phyloP scores from a whole-genome alignment of 2,329 filamentous ascomycete genomes.

The Helotiales sp. region DNA sequence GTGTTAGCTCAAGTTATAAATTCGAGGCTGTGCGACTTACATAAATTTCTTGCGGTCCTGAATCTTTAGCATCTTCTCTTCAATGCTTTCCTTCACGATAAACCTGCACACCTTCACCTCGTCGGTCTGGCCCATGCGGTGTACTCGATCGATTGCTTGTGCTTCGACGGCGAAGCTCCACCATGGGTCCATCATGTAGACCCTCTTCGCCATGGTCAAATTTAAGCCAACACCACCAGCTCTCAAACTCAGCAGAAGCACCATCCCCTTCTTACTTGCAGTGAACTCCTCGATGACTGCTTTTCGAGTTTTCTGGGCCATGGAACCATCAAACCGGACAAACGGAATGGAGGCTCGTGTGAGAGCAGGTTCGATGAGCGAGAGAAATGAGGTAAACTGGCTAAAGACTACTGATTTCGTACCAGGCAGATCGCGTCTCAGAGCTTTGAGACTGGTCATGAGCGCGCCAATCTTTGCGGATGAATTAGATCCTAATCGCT shows the following conservation, averaged over 20 bases:
- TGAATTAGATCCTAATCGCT: slow-evolving; percentile 67
- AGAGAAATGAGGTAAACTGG: slow-evolving; percentile 95
- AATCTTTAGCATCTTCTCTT: slow-evolving; percentile 91
- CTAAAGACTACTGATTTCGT: slow-evolving; percentile 94
- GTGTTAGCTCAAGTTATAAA: slow-evolving; percentile 25
- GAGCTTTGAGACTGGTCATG: slow-evolving; percentile 71
- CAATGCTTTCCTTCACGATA: slow-evolving; percentile 87
- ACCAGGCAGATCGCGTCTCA: slow-evolving; percentile 67
- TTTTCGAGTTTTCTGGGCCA: slow-evolving; percentile 84
- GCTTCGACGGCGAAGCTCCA: slow-evolving; percentile 98
- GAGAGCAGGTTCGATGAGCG: slow-evolving; percentile 85
- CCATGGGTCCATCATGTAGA: slow-evolving; percentile 99
- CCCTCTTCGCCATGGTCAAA: slow-evolving; percentile 82
- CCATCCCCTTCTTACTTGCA: slow-evolving; percentile 63
- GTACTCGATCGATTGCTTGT: slow-evolving; percentile 96
- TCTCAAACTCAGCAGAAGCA: slow-evolving; percentile 82
- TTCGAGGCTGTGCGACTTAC: slow-evolving; percentile 58
- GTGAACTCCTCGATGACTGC: slow-evolving; percentile 78
- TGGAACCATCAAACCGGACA: slow-evolving; percentile 89
- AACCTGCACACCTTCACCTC: slow-evolving; percentile 89
- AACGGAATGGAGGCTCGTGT: slow-evolving; percentile 72
- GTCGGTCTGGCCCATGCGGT: slow-evolving; percentile 90
- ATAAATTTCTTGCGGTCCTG: slow-evolving; percentile 97
- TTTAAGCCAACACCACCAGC: slow-evolving; percentile 96
- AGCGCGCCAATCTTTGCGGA: slow-evolving; percentile 89